Evolutionary conservation across 2,329 filamentous ascomycete genomes (phyloP).

Genomic region (Daldinia sp.): DNA sequence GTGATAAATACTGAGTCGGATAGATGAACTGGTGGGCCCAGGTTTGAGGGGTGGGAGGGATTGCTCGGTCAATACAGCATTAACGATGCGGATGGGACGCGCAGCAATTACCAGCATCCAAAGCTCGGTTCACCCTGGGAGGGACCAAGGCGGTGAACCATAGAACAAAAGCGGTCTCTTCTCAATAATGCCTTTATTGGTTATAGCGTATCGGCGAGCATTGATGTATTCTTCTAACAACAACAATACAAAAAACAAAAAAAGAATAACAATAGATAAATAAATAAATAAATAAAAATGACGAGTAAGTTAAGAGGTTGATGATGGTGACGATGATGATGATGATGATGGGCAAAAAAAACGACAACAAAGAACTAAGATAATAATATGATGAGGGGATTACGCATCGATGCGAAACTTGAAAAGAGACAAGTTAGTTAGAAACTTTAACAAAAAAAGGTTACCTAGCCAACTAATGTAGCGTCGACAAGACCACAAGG

Average conservation of each 20-base stretch:
- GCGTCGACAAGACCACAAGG: conserved; percentile 12
- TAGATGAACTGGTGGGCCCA: conserved; percentile 28
- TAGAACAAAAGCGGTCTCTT: conserved; percentile 3
- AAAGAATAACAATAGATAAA: background rate
- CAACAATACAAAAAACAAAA: conserved; percentile 3
- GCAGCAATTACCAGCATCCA: conserved; percentile 30
- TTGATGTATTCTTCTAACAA: conserved; percentile 1
- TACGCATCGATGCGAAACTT: conserved; percentile 28
- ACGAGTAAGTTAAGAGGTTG: conserved; percentile 5
- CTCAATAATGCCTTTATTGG: conserved; percentile 10
- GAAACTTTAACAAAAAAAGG: conserved; percentile 8
- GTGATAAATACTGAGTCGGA: conserved; percentile 31
- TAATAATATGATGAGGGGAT: conserved; percentile 32
- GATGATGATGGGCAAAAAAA: background rate
- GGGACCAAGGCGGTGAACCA: conserved; percentile 23
- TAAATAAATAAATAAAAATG: conserved; percentile 5
- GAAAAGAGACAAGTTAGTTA: conserved; percentile 6
- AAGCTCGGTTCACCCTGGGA: conserved; percentile 31
- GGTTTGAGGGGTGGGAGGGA: conserved; percentile 10
- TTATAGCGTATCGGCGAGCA: background rate
- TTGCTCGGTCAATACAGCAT: conserved; percentile 33
- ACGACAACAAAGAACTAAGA: background rate
- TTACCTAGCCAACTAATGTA: conserved; percentile 30
- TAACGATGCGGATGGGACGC: conserved; percentile 20
- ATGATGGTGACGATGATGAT: background rate